A percentile compares a stretch with the other conserved stretches of the same genome.
These are phyloP conservation scores for Lentinula lateritia DNA, from an alignment of 768 basidiomycete genomes.

Conservation along the genomic window DNA sequence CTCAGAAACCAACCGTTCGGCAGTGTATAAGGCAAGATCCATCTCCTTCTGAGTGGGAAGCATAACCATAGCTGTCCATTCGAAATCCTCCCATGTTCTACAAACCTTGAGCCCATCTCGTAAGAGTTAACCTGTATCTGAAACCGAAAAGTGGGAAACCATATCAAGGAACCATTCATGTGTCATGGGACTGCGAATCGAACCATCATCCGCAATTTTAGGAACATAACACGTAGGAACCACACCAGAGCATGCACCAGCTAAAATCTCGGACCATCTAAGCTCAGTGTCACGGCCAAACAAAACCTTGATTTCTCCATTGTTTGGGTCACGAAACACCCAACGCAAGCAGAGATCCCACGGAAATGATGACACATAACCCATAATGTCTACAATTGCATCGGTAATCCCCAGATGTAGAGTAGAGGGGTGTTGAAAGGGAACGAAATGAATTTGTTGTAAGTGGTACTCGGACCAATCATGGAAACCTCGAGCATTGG, in stretches of 20 bases:
- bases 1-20: neutral
- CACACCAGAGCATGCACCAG: neutral
- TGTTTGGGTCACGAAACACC: neutral
- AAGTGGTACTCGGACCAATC: neutral
- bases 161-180: neutral
- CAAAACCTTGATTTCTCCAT: neutral
- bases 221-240: neutral
- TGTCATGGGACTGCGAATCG: neutral
- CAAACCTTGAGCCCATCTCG: neutral
- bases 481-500: neutral
- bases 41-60: neutral
- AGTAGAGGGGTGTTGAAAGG: neutral
- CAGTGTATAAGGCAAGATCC: neutral
- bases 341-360: neutral
- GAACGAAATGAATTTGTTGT: neutral
- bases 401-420: neutral
- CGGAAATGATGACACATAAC: neutral
- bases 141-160: neutral
- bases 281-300: neutral
- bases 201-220: neutral
- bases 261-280: neutral
- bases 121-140: neutral
- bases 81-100: neutral
- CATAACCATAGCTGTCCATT: neutral
- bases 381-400: neutral